These are phyloP conservation scores for Mycothermus thermophilus DNA, from an alignment of 495 filamentous ascomycete species.

Conservation along the genomic window DNA sequence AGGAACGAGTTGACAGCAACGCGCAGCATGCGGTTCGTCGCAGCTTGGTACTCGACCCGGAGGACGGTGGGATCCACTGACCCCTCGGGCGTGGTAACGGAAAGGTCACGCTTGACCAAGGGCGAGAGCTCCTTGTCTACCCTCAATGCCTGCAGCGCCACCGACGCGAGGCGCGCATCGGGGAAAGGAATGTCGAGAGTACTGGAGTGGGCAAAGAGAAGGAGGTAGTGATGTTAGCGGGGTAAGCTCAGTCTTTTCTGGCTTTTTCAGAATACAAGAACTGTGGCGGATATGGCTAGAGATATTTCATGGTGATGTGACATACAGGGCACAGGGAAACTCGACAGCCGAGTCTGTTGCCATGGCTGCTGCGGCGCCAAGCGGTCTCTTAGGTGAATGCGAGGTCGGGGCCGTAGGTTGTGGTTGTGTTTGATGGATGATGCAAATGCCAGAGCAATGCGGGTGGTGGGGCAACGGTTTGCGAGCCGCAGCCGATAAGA, in stretches of 20 bases:
- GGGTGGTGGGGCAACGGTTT: conserved; percentile 3
- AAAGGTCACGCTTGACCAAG: conserved; percentile 59
- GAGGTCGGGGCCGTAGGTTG: neutral
- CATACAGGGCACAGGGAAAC: conserved; percentile 9
- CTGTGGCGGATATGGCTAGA: too few relatives aligned
- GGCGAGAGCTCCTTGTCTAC: conserved; percentile 85
- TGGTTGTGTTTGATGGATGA: too few relatives aligned
- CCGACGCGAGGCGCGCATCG: conserved; percentile 59
- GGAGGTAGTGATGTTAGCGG: conserved; percentile 4
- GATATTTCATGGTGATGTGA: conserved; percentile 7
- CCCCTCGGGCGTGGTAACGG: conserved; percentile 19
- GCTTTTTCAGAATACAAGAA: too few relatives aligned
- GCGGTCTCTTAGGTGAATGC: neutral
- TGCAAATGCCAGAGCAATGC: too few relatives aligned
- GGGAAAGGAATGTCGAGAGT: conserved; percentile 74
- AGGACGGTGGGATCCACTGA: conserved; percentile 42
- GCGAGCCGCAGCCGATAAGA: conserved; percentile 5
- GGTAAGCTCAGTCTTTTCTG: too few relatives aligned
- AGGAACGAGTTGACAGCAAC: conserved; percentile 98
- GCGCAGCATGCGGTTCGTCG: conserved; percentile 89
- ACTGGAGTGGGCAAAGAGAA: conserved; percentile 29
- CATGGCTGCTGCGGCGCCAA: conserved; percentile 5
- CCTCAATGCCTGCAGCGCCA: conserved; percentile 58
- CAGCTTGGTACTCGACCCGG: conserved; percentile 66
- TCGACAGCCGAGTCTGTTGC: conserved; percentile 1